Base-by-base conservation (phyloP, 176 grass and related monocot species). In the Musa acuminata region DNA sequence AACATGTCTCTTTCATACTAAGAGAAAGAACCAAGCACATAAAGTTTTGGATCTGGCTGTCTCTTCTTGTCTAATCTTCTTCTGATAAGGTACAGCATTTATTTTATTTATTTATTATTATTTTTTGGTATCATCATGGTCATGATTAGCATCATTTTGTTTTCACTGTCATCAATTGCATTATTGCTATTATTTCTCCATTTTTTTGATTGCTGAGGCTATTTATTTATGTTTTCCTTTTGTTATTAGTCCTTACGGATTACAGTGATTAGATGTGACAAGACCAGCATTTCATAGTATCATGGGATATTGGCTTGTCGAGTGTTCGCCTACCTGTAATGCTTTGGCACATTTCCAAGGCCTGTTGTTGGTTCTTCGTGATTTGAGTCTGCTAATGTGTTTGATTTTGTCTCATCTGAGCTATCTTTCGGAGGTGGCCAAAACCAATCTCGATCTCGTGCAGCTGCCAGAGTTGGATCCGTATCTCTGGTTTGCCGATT, bases 71-170 rank as follows among this genome's bases (percentile, higher is more conserved):
- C 35, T 43, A 43, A 43, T 43, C 35, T 2, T 1, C 16, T 59
- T 19, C 4, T 20, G 51, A 29, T 73, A 12, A 13, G 1, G 7
- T 55, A 26, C 16, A 23, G 11, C 20, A 22, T 12, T 52, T 26
- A 55, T 51, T 51, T 21, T 25, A 27, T 26, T 0, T n/a, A 20
- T 59, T 20, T 22, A 22, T 22, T 22, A 22, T 22, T 22, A 22
- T 22, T 22, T 5, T 19, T 20, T 1, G 17, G 1, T 7, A 60
- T 57, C 55, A 60, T 60, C 57, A 20, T 53, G 1, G 0, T 9
- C 52, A 53, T 72, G 35, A 73, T 74, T 74, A 67, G 50, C 57
- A 51, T 72, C 27, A 49, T 79, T n/a, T 69, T 43, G 60, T 60
- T 66, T 19, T 55, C 11, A 60, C n/a, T 60, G 57, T 60, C 35